A percentile compares a stretch with the other conserved stretches of the same genome.
Conservation (phyloP, 805 yeast species). For the Vanderwaltozyma tropicalis region DNA sequence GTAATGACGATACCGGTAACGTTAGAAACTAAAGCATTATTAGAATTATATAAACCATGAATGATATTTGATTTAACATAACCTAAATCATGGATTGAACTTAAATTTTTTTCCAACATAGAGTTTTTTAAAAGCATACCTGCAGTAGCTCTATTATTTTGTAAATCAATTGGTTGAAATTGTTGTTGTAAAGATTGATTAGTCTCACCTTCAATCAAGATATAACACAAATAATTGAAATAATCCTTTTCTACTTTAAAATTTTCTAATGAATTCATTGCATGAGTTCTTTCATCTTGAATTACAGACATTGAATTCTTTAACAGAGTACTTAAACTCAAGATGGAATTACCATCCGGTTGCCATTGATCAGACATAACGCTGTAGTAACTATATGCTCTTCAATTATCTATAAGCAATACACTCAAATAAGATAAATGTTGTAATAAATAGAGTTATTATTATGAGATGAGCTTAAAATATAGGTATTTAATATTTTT, state of each 20-base stretch:
- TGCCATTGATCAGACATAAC: constrained; percentile 36
- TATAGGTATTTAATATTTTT: too few relatives aligned
- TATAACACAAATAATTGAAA: constrained; percentile 65
- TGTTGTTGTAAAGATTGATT: constrained; percentile 31
- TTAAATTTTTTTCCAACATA: constrained; percentile 32
- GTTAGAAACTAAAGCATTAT: constrained; percentile 49
- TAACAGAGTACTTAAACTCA: constrained; percentile 56
- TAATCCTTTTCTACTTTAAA: constrained; percentile 69
- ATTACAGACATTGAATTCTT: constrained; percentile 61
- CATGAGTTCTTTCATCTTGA: constrained; percentile 44
- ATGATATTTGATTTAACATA: constrained; percentile 37
- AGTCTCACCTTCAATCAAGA: constrained; percentile 47
- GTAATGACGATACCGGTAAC: constrained; percentile 89
- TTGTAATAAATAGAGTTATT: background rate
- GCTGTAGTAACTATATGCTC: background rate
- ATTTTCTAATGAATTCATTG: constrained; percentile 61
- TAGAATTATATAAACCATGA: constrained; percentile 29
- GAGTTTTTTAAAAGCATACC: constrained; percentile 78
- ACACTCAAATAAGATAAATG: too few relatives aligned
- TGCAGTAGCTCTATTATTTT: constrained; percentile 61
- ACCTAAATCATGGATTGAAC: constrained; percentile 23
- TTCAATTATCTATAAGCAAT: too few relatives aligned
- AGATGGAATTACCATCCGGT: constrained; percentile 51
- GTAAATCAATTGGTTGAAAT: constrained; percentile 15
- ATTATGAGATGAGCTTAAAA: background rate